Evolutionary conservation across 1,284 basidiomycete species (phyloP).

Genomic region (Cerioporus squamosus): DNA sequence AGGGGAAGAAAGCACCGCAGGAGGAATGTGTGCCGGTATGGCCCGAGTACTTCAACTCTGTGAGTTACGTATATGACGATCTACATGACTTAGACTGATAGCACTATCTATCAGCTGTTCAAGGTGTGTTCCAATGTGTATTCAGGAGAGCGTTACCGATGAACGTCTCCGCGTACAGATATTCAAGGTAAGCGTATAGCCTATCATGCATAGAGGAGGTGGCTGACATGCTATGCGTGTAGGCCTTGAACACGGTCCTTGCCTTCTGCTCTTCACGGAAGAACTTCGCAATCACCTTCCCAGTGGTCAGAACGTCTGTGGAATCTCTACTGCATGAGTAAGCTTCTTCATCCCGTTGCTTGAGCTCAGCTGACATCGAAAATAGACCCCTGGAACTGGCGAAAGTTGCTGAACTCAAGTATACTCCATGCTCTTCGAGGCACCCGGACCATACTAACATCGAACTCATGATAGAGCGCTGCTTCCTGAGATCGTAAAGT

Average conservation of each 20-base stretch:
- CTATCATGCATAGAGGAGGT: neutral
- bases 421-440: slow-evolving; percentile 22
- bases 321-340: slow-evolving; percentile 79
- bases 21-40: slow-evolving; percentile 39
- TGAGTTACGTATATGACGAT: slow-evolving; percentile 35
- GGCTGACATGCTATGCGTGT: neutral
- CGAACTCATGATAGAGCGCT: slow-evolving; percentile 57
- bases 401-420: slow-evolving; percentile 88
- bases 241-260: slow-evolving; percentile 91
- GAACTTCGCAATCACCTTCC: slow-evolving; percentile 82
- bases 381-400: slow-evolving; percentile 77
- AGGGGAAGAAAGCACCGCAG: slow-evolving; percentile 31
- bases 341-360: slow-evolving; percentile 14
- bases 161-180: slow-evolving; percentile 10
- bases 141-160: neutral
- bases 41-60: slow-evolving; percentile 64
- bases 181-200: slow-evolving; percentile 9
- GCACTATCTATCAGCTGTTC: slow-evolving; percentile 23
- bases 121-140: slow-evolving; percentile 23
- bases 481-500: slow-evolving; percentile 80
- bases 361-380: neutral
- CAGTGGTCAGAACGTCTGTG: slow-evolving; percentile 76
- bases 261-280: slow-evolving; percentile 87
- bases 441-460: neutral
- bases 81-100: neutral